Conservation (phyloP, 441 rosid species). For the Arabidopsis lyrata region DNA sequence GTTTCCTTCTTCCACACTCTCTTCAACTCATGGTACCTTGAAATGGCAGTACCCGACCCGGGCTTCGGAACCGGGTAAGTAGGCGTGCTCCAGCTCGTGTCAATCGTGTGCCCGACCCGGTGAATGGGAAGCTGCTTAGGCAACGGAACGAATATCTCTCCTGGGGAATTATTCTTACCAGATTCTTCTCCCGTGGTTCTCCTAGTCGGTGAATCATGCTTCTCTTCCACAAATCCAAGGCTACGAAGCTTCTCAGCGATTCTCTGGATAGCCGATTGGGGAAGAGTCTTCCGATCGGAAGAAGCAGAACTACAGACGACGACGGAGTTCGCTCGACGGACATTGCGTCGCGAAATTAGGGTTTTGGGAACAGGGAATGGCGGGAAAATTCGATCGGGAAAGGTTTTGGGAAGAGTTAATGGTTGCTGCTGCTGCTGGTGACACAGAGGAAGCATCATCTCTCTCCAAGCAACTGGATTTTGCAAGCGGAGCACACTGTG, state of each 20-base stretch:
- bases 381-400: constrained; percentile 43
- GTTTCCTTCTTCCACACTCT: constrained; percentile 50
- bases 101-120: constrained; percentile 92
- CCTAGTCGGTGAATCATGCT: constrained; percentile 6
- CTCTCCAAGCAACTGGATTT: constrained; percentile 31
- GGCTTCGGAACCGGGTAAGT: constrained; percentile 84
- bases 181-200: constrained; percentile 15
- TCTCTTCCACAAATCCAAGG: constrained; percentile 71
- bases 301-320: constrained; percentile 50
- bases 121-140: constrained; percentile 68
- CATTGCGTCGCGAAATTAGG: constrained; percentile 37
- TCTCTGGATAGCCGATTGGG: constrained; percentile 83
- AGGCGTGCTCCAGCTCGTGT: constrained; percentile 98
- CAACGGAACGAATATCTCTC: constrained; percentile 86
- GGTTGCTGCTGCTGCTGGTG: constrained; percentile 40
- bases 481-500: neutral
- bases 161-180: constrained; percentile 44
- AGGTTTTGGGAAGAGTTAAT: constrained; percentile 46
- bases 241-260: constrained; percentile 94
- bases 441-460: constrained; percentile 59
- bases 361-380: constrained; percentile 42
- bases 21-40: constrained; percentile 67
- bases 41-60: constrained; percentile 72
- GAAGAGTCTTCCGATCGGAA: constrained; percentile 48
- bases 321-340: constrained; percentile 42